Conservation (phyloP, 2,329 filamentous ascomycete species). For the Xylariaceae sp. region DNA sequence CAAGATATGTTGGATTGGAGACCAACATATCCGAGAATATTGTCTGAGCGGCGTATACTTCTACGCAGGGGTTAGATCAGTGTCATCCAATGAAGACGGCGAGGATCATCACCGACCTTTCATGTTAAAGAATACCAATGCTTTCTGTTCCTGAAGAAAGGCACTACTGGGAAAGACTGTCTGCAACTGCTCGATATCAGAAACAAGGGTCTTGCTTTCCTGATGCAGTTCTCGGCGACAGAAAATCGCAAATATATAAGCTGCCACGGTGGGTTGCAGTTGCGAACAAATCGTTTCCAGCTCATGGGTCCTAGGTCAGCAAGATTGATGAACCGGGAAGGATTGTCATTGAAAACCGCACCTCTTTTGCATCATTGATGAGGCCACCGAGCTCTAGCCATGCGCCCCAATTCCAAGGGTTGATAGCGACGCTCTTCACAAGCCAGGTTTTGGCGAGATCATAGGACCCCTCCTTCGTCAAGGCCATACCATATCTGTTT, state of each 20-base stretch:
- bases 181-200: constrained; percentile 1
- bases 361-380: neutral
- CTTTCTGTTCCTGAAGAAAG: neutral
- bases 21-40: neutral
- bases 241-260: constrained; percentile 1
- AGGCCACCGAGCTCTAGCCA: constrained; percentile 1
- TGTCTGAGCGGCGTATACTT: neutral
- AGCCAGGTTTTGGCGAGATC: neutral
- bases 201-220: neutral
- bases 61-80: neutral
- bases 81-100: neutral
- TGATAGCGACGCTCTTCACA: constrained; percentile 3
- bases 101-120: neutral
- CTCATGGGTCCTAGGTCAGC: neutral
- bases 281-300: neutral
- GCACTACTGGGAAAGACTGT: neutral
- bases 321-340: too few species aligned
- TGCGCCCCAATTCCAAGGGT: constrained; percentile 3
- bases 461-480: neutral
- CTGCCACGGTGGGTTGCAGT: neutral
- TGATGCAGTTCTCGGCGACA: constrained; percentile 1
- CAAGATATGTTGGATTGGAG: constrained; percentile 1
- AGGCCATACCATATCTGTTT: constrained; percentile 4
- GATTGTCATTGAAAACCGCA: neutral
- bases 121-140: constrained; percentile 1